These are phyloP conservation scores for Phytophthora hybrid DNA, from an alignment of 352 stramenopile species.

Conservation along the genomic window DNA sequence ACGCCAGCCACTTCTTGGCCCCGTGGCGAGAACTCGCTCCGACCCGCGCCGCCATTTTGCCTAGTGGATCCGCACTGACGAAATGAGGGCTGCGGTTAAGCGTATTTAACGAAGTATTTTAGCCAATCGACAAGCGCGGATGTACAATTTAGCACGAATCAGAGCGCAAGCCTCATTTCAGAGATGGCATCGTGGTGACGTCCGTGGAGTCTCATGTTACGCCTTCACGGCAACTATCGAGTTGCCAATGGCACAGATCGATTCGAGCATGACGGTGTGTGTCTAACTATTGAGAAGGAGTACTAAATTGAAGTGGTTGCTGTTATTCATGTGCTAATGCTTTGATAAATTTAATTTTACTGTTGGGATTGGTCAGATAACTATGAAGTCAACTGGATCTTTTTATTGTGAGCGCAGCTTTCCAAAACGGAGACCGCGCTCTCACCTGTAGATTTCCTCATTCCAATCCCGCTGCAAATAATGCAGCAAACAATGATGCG, in stretches of 20 bases:
- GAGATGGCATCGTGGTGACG: too few relatives aligned
- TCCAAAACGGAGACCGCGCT: constrained; percentile 77
- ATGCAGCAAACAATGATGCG: not conserved
- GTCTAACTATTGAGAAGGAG: too few relatives aligned
- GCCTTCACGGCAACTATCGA: too few relatives aligned
- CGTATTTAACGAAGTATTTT: too few relatives aligned
- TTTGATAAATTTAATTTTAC: not conserved
- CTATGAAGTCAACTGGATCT: constrained; percentile 90
- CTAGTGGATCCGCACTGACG: constrained; percentile 17
- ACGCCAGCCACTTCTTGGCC: constrained; percentile 84
- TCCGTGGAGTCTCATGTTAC: too few relatives aligned
- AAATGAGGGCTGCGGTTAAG: constrained; percentile 3
- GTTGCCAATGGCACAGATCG: too few relatives aligned
- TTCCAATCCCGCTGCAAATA: constrained; percentile 50
- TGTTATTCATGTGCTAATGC: too few relatives aligned
- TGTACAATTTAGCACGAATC: too few relatives aligned
- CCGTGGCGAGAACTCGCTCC: constrained; percentile 57
- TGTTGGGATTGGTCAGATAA: constrained; percentile 79
- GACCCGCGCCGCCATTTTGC: constrained; percentile 56
- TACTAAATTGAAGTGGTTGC: too few relatives aligned
- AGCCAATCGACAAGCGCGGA: too few relatives aligned
- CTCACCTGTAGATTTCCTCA: constrained; percentile 85
- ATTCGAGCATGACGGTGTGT: too few relatives aligned
- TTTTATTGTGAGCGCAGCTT: constrained; percentile 79
- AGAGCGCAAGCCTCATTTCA: too few relatives aligned